Evolutionary conservation across 441 rosid genomes (phyloP).

Genomic region (Hura crepitans): DNA sequence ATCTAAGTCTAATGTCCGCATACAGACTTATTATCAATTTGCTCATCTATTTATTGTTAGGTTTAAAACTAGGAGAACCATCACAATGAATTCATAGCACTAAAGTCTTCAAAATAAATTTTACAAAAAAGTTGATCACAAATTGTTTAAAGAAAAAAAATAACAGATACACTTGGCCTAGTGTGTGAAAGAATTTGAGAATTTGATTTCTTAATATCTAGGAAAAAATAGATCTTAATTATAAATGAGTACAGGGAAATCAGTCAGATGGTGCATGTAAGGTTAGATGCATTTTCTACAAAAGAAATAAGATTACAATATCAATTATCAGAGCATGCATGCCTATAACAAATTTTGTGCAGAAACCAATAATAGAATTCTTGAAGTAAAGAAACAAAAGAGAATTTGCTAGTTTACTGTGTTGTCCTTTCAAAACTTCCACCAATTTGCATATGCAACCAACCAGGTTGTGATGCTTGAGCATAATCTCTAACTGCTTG

Average conservation of each 20-base stretch:
- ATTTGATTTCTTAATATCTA: background rate
- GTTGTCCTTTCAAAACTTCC: constrained; percentile 49
- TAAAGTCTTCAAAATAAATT: background rate
- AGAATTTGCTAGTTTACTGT: constrained; percentile 22
- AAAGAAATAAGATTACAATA: constrained; percentile 25
- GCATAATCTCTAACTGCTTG: constrained; percentile 55
- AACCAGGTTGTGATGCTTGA: constrained; percentile 55
- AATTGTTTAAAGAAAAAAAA: no score
- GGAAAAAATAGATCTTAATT: background rate
- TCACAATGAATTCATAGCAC: no score
- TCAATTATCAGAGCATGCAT: constrained; percentile 10
- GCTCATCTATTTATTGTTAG: background rate
- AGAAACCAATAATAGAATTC: constrained; percentile 17
- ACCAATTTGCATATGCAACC: constrained; percentile 84
- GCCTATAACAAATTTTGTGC: background rate
- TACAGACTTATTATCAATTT: background rate
- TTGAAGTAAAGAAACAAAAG: constrained; percentile 12
- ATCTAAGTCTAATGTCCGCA: background rate
- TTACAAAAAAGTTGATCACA: background rate
- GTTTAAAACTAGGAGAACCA: no score
- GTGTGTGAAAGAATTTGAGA: no score
- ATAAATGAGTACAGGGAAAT: background rate
- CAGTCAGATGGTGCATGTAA: constrained; percentile 3
- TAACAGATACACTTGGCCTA: no score
- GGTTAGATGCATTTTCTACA: constrained; percentile 35